Evolutionary conservation across 2,329 filamentous ascomycete species (phyloP).

Genomic region (Colletotrichum orchidophilum): DNA sequence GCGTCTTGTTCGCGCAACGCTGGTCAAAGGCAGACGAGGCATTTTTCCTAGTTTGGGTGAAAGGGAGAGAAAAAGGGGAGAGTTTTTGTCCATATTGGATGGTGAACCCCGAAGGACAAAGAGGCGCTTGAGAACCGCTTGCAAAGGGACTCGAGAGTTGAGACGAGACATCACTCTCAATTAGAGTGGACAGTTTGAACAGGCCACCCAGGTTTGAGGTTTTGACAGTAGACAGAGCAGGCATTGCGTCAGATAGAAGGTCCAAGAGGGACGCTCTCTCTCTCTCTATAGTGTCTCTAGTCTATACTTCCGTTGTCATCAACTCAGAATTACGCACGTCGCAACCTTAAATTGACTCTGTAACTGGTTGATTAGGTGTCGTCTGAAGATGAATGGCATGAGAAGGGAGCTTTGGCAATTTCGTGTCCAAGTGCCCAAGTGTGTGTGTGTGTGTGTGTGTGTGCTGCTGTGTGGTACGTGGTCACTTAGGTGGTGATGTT

Average conservation of each 20-base stretch:
- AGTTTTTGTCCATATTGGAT: neutral
- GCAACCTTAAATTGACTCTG: constrained; percentile 2
- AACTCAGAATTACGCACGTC: constrained; percentile 16
- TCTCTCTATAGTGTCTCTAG: no score
- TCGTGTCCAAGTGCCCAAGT: neutral
- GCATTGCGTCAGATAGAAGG: neutral
- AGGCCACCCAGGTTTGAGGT: neutral
- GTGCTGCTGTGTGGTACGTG: neutral
- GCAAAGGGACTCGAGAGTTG: neutral
- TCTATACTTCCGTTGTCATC: constrained; percentile 8
- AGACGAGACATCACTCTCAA: neutral
- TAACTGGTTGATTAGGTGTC: constrained; percentile 18
- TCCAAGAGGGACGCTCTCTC: neutral
- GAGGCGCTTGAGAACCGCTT: neutral
- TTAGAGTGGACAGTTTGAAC: neutral
- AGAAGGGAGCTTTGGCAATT: neutral
- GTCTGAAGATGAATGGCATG: constrained; percentile 5
- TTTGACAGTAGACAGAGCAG: neutral
- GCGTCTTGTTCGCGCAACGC: neutral
- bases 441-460: neutral
- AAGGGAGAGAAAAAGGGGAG: neutral
- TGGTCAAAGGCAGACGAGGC: neutral
- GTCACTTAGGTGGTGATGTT: neutral
- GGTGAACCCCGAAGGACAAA: neutral
- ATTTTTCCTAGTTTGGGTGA: neutral